Evolutionary conservation across 192 early-diverging fungal species (phyloP), one percentile per base, ranked within the genome.

Genomic region (Lunasporangiospora selenospora): DNA sequence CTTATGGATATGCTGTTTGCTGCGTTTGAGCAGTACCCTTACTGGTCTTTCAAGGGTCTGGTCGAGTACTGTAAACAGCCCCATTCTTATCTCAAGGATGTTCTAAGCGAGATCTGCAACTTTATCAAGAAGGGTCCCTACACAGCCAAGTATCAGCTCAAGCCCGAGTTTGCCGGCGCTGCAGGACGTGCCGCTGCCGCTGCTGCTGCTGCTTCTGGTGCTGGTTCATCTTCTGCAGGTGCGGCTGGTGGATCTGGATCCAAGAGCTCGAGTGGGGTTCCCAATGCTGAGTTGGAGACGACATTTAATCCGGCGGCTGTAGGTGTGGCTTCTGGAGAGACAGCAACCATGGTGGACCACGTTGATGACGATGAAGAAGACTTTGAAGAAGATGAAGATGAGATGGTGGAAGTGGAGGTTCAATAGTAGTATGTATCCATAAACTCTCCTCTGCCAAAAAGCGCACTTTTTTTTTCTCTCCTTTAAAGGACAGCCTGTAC

Each of bases 11-110:
- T 92, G 54, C 52, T 98, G 40, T 97, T 98, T 77, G 69, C 67
- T 36, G 84, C 84, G 7, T 98, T 95, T 76, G 87, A 92, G 47
- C 75, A 84, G 52, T 87, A 86, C 57, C 82, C 83, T n/a, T 92
- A 95, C 67, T 95, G 90, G 89, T 84, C 84, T 18, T 87, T 97
- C 75, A 93, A 92, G 71, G 91, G 89, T 21, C 77, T 98, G 29
- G 77, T 88, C 7, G 93, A 95, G 60, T 80, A 86, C 33, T 91
- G 87, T 2, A 80, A 88, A 32, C 96, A 98, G 80, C 96, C 96
- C 0, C 78, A 86, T 47, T 64, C 66, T 23, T 98, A 87, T 59
- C 75, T 98, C 16, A 94, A 91, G 56, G 95, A 98, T 46, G 87
- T 95, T 2, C 54, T 98, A 30, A 65, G 61, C 6, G 91, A 96